Evolutionary conservation across 305 asterid genomes (phyloP).

Genomic region (Salvia sclarea): DNA sequence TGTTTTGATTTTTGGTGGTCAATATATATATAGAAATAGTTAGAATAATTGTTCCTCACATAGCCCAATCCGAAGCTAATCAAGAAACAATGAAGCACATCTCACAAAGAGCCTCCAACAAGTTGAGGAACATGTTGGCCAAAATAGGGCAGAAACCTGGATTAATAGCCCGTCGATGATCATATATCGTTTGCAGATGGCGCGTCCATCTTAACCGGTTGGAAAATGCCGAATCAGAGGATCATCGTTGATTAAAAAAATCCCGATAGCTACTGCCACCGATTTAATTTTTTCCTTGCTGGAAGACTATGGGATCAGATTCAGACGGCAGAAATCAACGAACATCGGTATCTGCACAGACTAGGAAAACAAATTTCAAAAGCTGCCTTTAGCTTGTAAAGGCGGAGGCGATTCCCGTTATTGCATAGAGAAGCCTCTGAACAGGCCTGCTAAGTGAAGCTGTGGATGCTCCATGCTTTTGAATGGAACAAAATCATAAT

Average conservation of each 20-base stretch:
- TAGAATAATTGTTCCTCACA: no score
- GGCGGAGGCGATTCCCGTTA: neutral
- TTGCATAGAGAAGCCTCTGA: slow-evolving; percentile 10
- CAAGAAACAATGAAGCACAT: no score
- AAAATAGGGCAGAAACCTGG: no score
- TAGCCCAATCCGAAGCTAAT: no score
- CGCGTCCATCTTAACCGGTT: no score
- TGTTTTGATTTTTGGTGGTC: no score
- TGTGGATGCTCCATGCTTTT: slow-evolving; percentile 9
- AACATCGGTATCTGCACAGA: neutral
- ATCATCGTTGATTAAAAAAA: neutral
- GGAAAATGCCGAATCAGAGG: neutral
- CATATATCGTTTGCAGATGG: no score
- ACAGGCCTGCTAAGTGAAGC: neutral
- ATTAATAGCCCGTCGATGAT: no score
- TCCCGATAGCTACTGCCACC: neutral
- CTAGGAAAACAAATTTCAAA: slow-evolving; percentile 7
- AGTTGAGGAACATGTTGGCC: no score
- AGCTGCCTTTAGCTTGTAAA: neutral
- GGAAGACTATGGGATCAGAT: neutral
- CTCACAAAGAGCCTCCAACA: no score
- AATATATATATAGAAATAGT: no score
- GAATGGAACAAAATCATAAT: slow-evolving; percentile 14
- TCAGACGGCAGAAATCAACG: neutral
- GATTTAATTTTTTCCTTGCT: neutral